Base-by-base conservation (phyloP, 495 filamentous ascomycete genomes). In the Tuber brumale region DNA sequence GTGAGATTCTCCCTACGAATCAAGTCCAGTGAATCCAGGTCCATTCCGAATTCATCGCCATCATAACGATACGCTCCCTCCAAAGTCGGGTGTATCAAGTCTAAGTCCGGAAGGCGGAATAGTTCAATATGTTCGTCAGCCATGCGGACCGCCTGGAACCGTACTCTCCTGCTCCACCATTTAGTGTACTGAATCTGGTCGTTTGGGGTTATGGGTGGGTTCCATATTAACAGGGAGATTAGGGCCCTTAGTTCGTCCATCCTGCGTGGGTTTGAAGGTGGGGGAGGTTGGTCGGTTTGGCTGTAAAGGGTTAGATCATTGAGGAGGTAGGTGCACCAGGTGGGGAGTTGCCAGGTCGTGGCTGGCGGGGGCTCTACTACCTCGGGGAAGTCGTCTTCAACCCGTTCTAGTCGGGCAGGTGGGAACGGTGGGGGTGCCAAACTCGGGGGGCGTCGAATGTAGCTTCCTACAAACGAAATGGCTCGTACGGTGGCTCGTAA, bases 241-340 rank as follows among this genome's bases (percentile, higher is more conserved):
- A 66, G 27, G 12, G 57, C 57, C 3, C 19, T 66, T 66, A 66
- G 57, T 18, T 66, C 57, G 31, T 66, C 57, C 27, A 35, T 18
- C 14, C 57, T 31, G 27, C 57, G 57, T 19, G 57, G 57, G 27
- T 35, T 66, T 5, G 57, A 35, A 27, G 57, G 57, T 35, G 57
- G 57, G 27, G 57, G 57, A 14, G 57, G 7, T 66, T 18, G 57
- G 27, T 66, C 12, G 31, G 1, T 66, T 8, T 35, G 57, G 14
- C 18, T 4, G 57, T 66, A 66, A 3, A 66, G 27, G 27, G 57
- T 35, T 18, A 66, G 31, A 27, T 66, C 57, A 18, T 66, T 66
- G 57, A 66, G 57, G 57, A 66, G 57, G 57, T 66, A 66, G 27
- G 57, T 66, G 31, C 57, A 66, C 57, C 57, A 66, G 27, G 14